These are phyloP conservation scores for Salix arbutifolia DNA, from an alignment of 345 rosid species.

Conservation along the genomic window DNA sequence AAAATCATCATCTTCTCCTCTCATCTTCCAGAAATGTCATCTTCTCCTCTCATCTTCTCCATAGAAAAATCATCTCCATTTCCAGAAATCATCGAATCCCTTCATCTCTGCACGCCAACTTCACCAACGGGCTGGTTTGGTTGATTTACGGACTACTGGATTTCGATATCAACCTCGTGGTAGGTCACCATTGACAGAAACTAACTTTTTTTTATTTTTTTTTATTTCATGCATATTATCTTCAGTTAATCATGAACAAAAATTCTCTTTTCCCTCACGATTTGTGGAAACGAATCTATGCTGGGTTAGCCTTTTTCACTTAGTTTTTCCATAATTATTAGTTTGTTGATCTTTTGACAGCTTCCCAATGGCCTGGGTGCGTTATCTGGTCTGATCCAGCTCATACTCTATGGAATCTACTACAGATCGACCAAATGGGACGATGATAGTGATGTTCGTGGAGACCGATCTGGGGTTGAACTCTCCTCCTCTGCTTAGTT, in stretches of 20 bases:
- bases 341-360: neutral
- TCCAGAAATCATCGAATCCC: too few relatives aligned
- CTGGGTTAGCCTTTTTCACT: neutral
- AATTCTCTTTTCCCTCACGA: too few relatives aligned
- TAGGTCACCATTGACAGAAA: neutral
- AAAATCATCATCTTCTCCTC: too few relatives aligned
- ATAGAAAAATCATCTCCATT: too few relatives aligned
- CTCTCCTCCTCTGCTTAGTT: neutral
- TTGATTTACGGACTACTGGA: constrained; percentile 45
- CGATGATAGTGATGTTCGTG: neutral
- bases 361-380: constrained; percentile 38
- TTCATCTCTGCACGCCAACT: constrained; percentile 18
- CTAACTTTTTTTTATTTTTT: too few relatives aligned
- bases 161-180: constrained; percentile 62
- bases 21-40: too few relatives aligned
- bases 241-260: neutral
- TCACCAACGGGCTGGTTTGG: constrained; percentile 60
- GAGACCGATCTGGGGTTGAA: neutral
- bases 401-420: constrained; percentile 37
- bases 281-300: too few relatives aligned
- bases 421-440: constrained; percentile 47
- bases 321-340: too few relatives aligned
- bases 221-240: neutral
- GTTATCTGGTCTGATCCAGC: constrained; percentile 47
- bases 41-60: too few relatives aligned